Conservation (phyloP, 495 filamentous ascomycete genomes). For the Annulohypoxylon stygium region DNA sequence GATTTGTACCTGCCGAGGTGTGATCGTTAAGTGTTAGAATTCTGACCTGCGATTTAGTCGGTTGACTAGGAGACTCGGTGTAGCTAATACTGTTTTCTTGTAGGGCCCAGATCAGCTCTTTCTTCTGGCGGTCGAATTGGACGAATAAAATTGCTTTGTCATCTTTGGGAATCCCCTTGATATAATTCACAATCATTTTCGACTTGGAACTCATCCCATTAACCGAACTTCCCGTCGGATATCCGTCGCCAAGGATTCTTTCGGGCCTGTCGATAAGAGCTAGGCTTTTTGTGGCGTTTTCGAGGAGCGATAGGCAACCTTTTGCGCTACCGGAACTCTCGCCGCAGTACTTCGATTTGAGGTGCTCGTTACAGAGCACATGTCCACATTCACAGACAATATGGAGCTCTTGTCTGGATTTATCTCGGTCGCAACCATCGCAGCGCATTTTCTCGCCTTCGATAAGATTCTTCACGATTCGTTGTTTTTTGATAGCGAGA, state of each 20-base stretch:
- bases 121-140: conserved; percentile 46
- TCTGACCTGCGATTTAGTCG: conserved; percentile 61
- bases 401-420: conserved; percentile 38
- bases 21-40: conserved; percentile 74
- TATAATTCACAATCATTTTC: conserved; percentile 40
- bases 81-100: conserved; percentile 23
- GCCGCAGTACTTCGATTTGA: conserved; percentile 28
- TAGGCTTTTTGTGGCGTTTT: conserved; percentile 24
- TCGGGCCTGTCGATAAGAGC: conserved; percentile 28
- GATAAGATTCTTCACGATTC: conserved; percentile 15
- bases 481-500: conserved; percentile 23
- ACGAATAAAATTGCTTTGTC: conserved; percentile 54
- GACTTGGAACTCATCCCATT: conserved; percentile 39
- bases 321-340: neutral
- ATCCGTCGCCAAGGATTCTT: neutral
- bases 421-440: conserved; percentile 45
- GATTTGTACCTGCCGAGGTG: conserved; percentile 78
- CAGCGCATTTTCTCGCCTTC: conserved; percentile 34
- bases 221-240: conserved; percentile 12
- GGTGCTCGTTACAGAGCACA: conserved; percentile 60
- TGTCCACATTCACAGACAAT: conserved; percentile 66
- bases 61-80: conserved; percentile 31
- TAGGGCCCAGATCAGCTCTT: conserved; percentile 45
- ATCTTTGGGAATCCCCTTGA: conserved; percentile 39
- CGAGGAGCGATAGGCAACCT: conserved; percentile 31